A percentile compares a stretch with the other conserved stretches of the same genome.
phyloP scores from a whole-genome alignment of 805 yeast genomes.

The Sugiyamaella lignohabitans region DNA sequence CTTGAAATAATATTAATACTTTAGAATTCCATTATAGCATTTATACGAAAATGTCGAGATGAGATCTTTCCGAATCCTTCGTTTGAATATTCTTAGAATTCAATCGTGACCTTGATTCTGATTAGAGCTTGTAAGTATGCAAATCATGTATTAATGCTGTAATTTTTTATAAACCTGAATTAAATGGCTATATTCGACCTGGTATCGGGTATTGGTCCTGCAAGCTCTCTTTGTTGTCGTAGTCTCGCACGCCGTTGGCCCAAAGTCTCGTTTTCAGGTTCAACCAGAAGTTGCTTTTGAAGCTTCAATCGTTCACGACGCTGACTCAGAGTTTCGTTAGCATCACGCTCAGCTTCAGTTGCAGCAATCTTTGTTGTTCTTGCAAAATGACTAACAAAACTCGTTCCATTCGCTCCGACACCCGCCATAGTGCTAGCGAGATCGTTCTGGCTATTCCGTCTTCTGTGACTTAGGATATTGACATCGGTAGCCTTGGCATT shows the following conservation, averaged over 20 bases:
- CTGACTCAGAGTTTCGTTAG: slow-evolving; percentile 27
- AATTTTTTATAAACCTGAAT: no score
- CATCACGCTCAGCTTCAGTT: slow-evolving; percentile 15
- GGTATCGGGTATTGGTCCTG: not conserved
- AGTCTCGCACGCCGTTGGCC: slow-evolving; percentile 19
- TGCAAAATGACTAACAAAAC: not conserved
- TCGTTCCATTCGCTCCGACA: no score
- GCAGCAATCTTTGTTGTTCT: not conserved
- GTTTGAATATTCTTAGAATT: no score
- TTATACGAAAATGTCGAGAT: no score
- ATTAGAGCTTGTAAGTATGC: no score
- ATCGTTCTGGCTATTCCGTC: not conserved
- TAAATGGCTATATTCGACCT: no score
- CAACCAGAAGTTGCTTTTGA: slow-evolving; percentile 11
- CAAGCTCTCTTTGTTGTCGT: slow-evolving; percentile 1
- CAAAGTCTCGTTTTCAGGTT: slow-evolving; percentile 15
- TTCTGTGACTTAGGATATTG: slow-evolving; percentile 15
- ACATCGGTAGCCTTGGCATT: slow-evolving; percentile 24
- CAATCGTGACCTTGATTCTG: no score
- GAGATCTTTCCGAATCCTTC: no score
- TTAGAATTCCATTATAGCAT: no score
- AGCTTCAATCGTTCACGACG: slow-evolving; percentile 27
- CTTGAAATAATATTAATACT: no score
- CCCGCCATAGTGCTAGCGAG: not conserved
- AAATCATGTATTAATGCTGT: no score